Conservation (phyloP, 768 basidiomycete genomes). For the Amanita pseudoporphyria region DNA sequence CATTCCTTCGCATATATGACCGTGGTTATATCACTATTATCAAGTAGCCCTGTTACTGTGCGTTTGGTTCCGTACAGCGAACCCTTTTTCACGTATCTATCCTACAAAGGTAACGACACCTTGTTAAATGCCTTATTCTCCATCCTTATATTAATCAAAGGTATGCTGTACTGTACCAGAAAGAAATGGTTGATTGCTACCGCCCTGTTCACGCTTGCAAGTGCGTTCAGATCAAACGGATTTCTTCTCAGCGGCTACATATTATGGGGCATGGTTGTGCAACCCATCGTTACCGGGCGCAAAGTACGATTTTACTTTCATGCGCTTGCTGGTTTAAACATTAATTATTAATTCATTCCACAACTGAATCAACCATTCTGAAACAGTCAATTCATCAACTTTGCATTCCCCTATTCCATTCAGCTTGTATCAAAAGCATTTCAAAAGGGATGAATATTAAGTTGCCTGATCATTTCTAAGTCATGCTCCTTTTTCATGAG, state of each 20-base stretch:
- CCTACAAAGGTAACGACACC: slow-evolving; percentile 51
- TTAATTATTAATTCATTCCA: too few species aligned
- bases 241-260: slow-evolving; percentile 84
- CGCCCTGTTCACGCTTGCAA: slow-evolving; percentile 49
- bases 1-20: slow-evolving; percentile 52
- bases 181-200: slow-evolving; percentile 44
- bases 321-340: neutral
- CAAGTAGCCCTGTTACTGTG: slow-evolving; percentile 71
- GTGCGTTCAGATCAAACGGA: slow-evolving; percentile 56
- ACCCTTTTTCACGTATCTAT: slow-evolving; percentile 76
- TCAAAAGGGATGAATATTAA: neutral
- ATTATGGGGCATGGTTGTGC: slow-evolving; percentile 58
- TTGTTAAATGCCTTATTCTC: slow-evolving; percentile 3
- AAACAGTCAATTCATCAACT: too few species aligned
- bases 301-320: slow-evolving; percentile 19
- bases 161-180: slow-evolving; percentile 48
- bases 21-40: slow-evolving; percentile 60
- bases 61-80: slow-evolving; percentile 72
- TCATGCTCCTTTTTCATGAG: neutral
- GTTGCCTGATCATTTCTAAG: neutral
- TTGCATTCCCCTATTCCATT: too few species aligned
- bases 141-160: slow-evolving; percentile 19
- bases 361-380: too few species aligned
- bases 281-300: slow-evolving; percentile 34
- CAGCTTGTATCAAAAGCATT: too few species aligned